These are phyloP conservation scores for Drechslerella coelobrocha DNA, from an alignment of 2,329 filamentous ascomycete genomes.

Conservation along the genomic window DNA sequence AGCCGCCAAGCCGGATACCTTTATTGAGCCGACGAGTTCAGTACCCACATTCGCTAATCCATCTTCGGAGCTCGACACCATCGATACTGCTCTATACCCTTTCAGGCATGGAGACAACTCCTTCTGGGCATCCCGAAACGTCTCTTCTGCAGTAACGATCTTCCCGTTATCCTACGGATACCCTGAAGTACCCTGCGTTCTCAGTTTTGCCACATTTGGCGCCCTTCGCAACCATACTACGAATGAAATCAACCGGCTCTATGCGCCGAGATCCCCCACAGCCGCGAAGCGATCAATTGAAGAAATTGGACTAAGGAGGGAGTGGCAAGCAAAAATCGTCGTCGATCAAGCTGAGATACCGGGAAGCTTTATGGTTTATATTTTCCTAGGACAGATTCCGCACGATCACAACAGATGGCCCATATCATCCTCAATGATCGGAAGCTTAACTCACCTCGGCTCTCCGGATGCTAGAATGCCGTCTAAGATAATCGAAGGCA, in stretches of 20 bases:
- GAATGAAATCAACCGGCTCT: conserved; percentile 51
- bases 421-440: conserved; percentile 25
- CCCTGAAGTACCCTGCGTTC: conserved; percentile 52
- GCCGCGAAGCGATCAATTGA: conserved; percentile 13
- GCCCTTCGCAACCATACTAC: conserved; percentile 47
- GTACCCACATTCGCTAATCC: conserved; percentile 51
- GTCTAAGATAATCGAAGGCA: conserved; percentile 17
- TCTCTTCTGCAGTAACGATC: conserved; percentile 47
- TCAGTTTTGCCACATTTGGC: conserved; percentile 21
- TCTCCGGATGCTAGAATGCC: conserved; percentile 21
- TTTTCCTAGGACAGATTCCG: conserved; percentile 49
- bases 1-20: conserved; percentile 50
- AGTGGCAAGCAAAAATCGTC: conserved; percentile 52
- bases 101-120: conserved; percentile 51
- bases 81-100: conserved; percentile 53
- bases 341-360: conserved; percentile 52
- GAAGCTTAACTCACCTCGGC: conserved; percentile 41
- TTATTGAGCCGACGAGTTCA: conserved; percentile 40
- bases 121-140: conserved; percentile 52
- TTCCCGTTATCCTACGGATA: conserved; percentile 52
- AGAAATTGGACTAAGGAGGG: conserved; percentile 10
- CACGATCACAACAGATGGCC: conserved; percentile 3
- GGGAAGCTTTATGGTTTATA: conserved; percentile 36
- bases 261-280: conserved; percentile 29
- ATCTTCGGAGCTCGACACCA: conserved; percentile 32